Evolutionary conservation across 2,329 filamentous ascomycete species (phyloP).

Genomic region (Cercospora sesami): DNA sequence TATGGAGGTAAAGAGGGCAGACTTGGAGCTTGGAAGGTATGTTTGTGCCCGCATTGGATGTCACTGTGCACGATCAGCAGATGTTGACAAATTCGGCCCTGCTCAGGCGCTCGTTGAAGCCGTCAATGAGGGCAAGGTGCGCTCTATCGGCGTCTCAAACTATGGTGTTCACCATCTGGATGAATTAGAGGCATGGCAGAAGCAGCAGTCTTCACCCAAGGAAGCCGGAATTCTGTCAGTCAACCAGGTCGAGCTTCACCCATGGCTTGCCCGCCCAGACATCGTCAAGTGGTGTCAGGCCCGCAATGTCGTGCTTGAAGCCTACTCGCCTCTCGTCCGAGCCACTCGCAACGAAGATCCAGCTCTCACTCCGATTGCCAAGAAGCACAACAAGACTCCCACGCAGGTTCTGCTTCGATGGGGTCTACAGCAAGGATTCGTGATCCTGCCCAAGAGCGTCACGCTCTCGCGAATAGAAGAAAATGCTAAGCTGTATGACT

Average conservation of each 20-base stretch:
- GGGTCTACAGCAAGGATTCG: conserved; percentile 63
- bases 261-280: conserved; percentile 78
- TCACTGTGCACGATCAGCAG: background rate
- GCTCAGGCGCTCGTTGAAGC: conserved; percentile 55
- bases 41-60: background rate
- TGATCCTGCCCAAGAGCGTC: conserved; percentile 63
- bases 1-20: conserved; percentile 54
- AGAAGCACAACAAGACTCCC: conserved; percentile 60
- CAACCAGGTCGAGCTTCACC: conserved; percentile 87
- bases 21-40: conserved; percentile 50
- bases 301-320: conserved; percentile 49
- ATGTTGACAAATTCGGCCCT: background rate
- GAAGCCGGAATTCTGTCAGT: conserved; percentile 73
- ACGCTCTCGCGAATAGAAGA: conserved; percentile 52
- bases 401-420: conserved; percentile 62
- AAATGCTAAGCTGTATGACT: conserved; percentile 61
- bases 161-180: conserved; percentile 58
- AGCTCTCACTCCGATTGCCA: conserved; percentile 51
- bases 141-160: conserved; percentile 56
- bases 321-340: conserved; percentile 48
- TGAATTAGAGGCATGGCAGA: conserved; percentile 55
- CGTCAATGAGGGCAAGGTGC: conserved; percentile 53
- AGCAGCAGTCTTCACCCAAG: conserved; percentile 43
- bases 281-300: conserved; percentile 75
- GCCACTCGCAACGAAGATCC: conserved; percentile 55